These are phyloP conservation scores for Cucurbita pepo DNA, from an alignment of 306 rosid species.

Conservation along the genomic window DNA sequence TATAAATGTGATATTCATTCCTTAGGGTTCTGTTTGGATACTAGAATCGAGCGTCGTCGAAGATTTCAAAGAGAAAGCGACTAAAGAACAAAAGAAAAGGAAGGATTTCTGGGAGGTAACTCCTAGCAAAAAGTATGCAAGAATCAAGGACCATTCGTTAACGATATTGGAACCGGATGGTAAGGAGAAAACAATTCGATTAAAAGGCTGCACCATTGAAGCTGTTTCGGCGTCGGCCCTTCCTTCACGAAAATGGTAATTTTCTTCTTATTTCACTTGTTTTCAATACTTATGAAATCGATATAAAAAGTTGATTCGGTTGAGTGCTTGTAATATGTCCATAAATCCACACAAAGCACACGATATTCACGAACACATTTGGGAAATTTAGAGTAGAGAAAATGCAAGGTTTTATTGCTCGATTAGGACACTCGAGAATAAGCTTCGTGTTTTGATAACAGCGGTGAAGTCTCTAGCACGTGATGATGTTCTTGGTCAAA, in stretches of 20 bases:
- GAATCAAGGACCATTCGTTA: constrained; percentile 34
- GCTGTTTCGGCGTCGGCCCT: constrained; percentile 63
- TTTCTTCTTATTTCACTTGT: not conserved
- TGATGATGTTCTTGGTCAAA: not conserved
- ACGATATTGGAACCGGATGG: constrained; percentile 49
- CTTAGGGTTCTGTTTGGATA: constrained; percentile 81
- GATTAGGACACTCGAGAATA: not conserved
- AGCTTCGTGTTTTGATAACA: not conserved
- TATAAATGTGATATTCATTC: constrained; percentile 5
- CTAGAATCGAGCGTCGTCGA: constrained; percentile 48
- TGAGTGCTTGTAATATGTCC: not conserved
- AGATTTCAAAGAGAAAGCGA: constrained; percentile 24
- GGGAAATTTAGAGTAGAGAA: not conserved
- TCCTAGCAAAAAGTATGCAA: constrained; percentile 53
- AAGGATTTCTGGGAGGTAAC: constrained; percentile 49
- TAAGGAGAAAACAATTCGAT: constrained; percentile 20
- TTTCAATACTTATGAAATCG: not conserved
- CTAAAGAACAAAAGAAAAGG: constrained; percentile 38
- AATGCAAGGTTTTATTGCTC: not conserved
- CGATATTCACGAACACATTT: not conserved
- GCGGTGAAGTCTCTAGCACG: not conserved
- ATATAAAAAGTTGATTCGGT: not conserved
- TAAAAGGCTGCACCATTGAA: constrained; percentile 48
- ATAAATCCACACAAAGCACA: not conserved
- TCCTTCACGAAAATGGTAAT: constrained; percentile 76